Evolutionary conservation across 1,284 basidiomycete genomes (phyloP), one percentile per base, ranked within the genome.

Genomic region (Phenoliferia sp.): DNA sequence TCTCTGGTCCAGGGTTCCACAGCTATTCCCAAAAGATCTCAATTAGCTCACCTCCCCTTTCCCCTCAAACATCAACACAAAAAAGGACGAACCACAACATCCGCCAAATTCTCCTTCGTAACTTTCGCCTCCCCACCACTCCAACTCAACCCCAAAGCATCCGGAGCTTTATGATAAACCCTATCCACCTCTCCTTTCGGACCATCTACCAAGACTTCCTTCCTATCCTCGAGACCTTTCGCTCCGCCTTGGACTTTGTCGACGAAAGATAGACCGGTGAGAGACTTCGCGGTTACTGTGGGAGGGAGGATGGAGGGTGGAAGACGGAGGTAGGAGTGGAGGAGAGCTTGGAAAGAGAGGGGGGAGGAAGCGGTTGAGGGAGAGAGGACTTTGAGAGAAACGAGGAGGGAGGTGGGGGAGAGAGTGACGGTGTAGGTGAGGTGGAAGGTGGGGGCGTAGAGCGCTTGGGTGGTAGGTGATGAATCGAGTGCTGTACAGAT

Each of bases 1-100:
- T 79, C 34, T 73, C 75, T 56, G 77, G 71, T 50, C 75, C 77
- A 15, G 79, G 79, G 69, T 81, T 81, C 80, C 80, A 81, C 12
- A 80, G 64, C 67, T 72, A 58, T 28, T 3, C 3, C 26, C 7
- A 36, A 28, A 33, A 28, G 7, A 61, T 29, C 28, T 28, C 12
- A 16, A 28, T 57, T n/a, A 55, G 62, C 54, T 31, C 26, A 12
- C 15, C 39, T 56, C 9, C 10, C 31, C n/a, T 15, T n/a, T 28
- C n/a, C n/a, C 26, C 22, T 29, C 33, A 52, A 52, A 22, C 22
- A 52, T 19, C 22, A n/a, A 26, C 48, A 35, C 16, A 15, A n/a
- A n/a, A 19, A 16, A 22, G 17, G 12, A 62, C 66, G 31, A 29
- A 76, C 75, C n/a, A 75, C 74, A 17, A 73, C 66, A 33, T 73